Percentiles rank a stretch among this genome's conserved stretches.
Conservation (phyloP, 805 yeast genomes). For the Blastobotrys chiropterorum region DNA sequence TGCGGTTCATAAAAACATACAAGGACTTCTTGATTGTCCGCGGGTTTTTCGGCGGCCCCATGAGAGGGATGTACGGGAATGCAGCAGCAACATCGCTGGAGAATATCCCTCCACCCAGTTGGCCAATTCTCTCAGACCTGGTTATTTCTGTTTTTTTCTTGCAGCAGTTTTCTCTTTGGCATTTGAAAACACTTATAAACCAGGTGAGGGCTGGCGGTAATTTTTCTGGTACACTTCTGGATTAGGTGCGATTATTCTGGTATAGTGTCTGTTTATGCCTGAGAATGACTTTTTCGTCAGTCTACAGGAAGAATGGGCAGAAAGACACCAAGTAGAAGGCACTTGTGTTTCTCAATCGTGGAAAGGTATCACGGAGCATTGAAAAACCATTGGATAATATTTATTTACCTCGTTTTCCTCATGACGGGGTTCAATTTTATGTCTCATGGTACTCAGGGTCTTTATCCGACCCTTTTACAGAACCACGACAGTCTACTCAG, state of each 20-base stretch:
- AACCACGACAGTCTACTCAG: slow-evolving; percentile 40
- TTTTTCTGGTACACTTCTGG: slow-evolving; percentile 69
- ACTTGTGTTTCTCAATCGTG: background rate
- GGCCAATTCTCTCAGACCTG: slow-evolving; percentile 57
- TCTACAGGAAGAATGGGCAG: slow-evolving; percentile 18
- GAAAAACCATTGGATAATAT: slow-evolving; percentile 51
- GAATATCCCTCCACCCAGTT: slow-evolving; percentile 50
- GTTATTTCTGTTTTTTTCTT: slow-evolving; percentile 72
- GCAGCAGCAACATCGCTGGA: slow-evolving; percentile 61
- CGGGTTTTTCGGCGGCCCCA: slow-evolving; percentile 60
- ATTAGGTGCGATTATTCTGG: slow-evolving; percentile 49
- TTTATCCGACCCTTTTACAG: slow-evolving; percentile 56
- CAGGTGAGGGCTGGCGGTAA: slow-evolving; percentile 59
- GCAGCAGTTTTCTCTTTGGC: slow-evolving; percentile 63
- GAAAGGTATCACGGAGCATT: slow-evolving; percentile 26
- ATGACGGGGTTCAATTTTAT: slow-evolving; percentile 66
- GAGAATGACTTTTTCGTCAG: slow-evolving; percentile 48
- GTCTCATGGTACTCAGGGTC: slow-evolving; percentile 69
- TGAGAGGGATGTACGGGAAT: slow-evolving; percentile 67
- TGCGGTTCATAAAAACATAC: slow-evolving; percentile 56
- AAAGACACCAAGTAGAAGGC: slow-evolving; percentile 16
- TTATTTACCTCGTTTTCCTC: slow-evolving; percentile 49
- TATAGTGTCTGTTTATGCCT: slow-evolving; percentile 52
- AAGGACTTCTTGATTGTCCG: slow-evolving; percentile 53
- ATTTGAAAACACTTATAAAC: slow-evolving; percentile 36